A percentile compares a stretch with the other conserved stretches of the same genome.
Evolutionary conservation across 768 basidiomycete genomes (phyloP).

Genomic region (Podaxis sp.): DNA sequence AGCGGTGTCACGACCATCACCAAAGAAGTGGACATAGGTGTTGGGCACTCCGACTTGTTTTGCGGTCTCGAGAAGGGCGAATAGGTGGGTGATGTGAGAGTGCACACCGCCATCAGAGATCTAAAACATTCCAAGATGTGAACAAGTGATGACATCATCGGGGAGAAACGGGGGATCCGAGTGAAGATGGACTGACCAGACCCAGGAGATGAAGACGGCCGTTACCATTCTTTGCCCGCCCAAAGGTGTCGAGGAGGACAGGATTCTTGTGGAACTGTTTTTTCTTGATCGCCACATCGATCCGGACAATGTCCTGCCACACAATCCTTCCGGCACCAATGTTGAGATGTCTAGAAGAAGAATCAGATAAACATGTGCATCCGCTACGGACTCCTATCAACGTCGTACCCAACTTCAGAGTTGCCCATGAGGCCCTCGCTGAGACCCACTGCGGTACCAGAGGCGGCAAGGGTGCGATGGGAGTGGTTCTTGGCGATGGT

Average conservation of each 20-base stretch:
- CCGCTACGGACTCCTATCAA: conserved; percentile 2
- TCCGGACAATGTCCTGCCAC: conserved; percentile 97
- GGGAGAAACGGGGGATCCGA: neutral
- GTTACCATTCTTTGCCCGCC: conserved; percentile 76
- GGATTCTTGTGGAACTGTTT: conserved; percentile 77
- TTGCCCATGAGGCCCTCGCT: conserved; percentile 97
- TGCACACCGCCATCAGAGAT: conserved; percentile 97
- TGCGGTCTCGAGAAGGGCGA: conserved; percentile 85
- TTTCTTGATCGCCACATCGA: conserved; percentile 90
- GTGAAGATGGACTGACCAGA: conserved; percentile 46
- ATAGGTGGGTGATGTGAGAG: conserved; percentile 89
- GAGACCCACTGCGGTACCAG: conserved; percentile 89
- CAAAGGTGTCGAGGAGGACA: conserved; percentile 65
- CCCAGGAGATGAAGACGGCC: conserved; percentile 88
- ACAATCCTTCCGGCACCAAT: conserved; percentile 93
- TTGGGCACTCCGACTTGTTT: conserved; percentile 82
- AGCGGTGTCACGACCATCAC: conserved; percentile 92
- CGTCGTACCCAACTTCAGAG: conserved; percentile 88
- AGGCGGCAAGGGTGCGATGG: conserved; percentile 70
- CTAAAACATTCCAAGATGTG: conserved; percentile 29
- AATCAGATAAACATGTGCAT: neutral
- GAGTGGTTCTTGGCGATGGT: conserved; percentile 73
- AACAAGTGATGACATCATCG: neutral
- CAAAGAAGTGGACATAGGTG: conserved; percentile 90
- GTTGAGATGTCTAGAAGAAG: conserved; percentile 73